Base-by-base conservation (phyloP, 345 rosid species). In the Hypericum androsaemum region DNA sequence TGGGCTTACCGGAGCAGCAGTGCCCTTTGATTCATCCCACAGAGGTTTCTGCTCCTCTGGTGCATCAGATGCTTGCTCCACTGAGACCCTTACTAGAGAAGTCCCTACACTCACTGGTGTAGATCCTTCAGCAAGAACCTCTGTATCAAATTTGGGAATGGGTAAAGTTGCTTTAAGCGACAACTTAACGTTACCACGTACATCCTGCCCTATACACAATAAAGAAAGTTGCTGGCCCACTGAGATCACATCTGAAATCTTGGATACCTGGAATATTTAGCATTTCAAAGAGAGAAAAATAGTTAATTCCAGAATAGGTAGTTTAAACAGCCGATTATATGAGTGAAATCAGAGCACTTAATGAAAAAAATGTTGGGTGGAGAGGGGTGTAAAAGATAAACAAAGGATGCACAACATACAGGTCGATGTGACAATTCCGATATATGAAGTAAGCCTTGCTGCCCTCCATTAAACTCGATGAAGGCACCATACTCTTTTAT, bases 401-500 rank as follows among this genome's bases (percentile, higher is more conserved):
- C 28, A 44, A 7, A 45, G 12, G 9, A 28, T 40, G 54, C 17
- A 35, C n/a, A 49, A 66, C 84, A 42, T 75, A 92, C 96, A 70
- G 82, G 88, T 61, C 75, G 88, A 70, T 92, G 95, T 54, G 98
- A 88, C 60, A 92, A 62, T 77, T 92, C 98, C 37, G 98, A 88
- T 64, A 92, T 67, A 67, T 92, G 96, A 44, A 92, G 80, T 68
- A 92, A 65, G 54, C 95, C 98, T 58, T 80, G 86, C 58, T 92
- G 96, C 51, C 98, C 96, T 62, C 98, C 98, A 71, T 71, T 85
- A 48, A 92, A 92, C 78, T 88, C 95, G 68, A 92, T 86, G 61
- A 92, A 88, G 44, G 98, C 98, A 50, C 98, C 98, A 49, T 92
- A 92, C 71, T 92, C 96, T 77, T 92, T 92, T 22, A 92, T 61